These are phyloP conservation scores for Pyricularia grisea DNA, from an alignment of 2,329 filamentous ascomycete species.

Conservation along the genomic window DNA sequence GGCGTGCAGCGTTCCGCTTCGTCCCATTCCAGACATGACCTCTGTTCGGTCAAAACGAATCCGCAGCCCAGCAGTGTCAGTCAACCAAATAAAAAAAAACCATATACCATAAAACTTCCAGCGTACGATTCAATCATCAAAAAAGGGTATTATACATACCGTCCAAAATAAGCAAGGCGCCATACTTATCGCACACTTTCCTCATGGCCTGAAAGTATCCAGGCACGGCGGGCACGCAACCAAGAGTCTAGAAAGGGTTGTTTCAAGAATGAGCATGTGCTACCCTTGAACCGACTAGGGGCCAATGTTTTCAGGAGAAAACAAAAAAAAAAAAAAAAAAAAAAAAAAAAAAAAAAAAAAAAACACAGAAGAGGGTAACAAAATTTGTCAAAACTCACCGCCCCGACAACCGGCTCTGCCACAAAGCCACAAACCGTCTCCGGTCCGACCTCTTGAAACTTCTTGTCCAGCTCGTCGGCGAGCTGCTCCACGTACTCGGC, in stretches of 20 bases:
- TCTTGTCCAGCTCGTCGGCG: slow-evolving; percentile 54
- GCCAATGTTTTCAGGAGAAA: not conserved
- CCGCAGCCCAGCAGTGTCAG: not conserved
- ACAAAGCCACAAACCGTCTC: slow-evolving; percentile 63
- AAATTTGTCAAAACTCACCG: slow-evolving; percentile 17
- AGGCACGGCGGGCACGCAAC: slow-evolving; percentile 37
- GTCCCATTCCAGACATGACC: slow-evolving; percentile 62
- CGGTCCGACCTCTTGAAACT: slow-evolving; percentile 55
- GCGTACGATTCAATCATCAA: not conserved
- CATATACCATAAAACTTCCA: not conserved
- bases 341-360: not conserved
- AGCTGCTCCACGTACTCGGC: slow-evolving; percentile 51
- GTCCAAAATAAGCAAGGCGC: slow-evolving; percentile 45
- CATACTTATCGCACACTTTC: slow-evolving; percentile 43
- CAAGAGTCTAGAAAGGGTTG: slow-evolving; percentile 29
- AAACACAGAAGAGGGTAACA: not conserved
- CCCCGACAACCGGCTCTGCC: slow-evolving; percentile 64
- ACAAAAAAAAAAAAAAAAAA: no score
- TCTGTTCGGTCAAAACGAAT: slow-evolving; percentile 13
- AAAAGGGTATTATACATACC: not conserved
- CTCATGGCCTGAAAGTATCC: slow-evolving; percentile 48
- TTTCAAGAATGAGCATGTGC: not conserved
- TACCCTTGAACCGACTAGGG: not conserved
- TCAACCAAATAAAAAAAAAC: not conserved
- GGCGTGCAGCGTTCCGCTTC: slow-evolving; percentile 51